Base-by-base conservation (phyloP, 148 eudicot genomes). In the Beta vulgaris region DNA sequence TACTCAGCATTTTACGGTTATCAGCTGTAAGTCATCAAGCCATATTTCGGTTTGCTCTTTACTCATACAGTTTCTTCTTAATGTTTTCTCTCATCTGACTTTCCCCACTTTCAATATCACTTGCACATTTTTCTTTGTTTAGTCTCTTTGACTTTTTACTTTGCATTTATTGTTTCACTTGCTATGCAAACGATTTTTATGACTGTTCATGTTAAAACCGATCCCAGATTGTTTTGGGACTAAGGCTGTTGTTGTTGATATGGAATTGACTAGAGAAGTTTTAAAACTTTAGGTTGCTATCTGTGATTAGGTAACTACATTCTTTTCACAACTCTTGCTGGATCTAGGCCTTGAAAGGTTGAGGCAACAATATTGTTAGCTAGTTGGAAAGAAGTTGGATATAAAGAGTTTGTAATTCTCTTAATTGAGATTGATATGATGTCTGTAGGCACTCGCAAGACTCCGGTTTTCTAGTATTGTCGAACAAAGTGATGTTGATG, bases 401-500 rank as follows among this genome's bases (percentile, higher is more conserved):
- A 51, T 21, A 36, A 37, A 39, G n/a, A 49, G 19, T 46, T 35
- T 32, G 8, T 11, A 6, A 63, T 2, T 62, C 57, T 65, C 39
- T 34, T 59, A 19, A 40, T 15, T 31, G 60, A 57, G 21, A 15
- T 51, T 60, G 51, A n/a, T 49, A 26, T 59, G 31, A 5, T 39
- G 35, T 55, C 74, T 65, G 34, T 86, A 96, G 99, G 99, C 99
- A 82, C 86, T 96, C 19, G 99, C 99, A 69, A 91, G 99, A 82
- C 99, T 96, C 51, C 89, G 99, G 9, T 96, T 96, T 80, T 84
- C 98, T 2, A 86, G 82, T 14, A 83, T 83, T 29, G 97, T 96
- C 69, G 97, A 88, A 54, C 99, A 96, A 82, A 96, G 99, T 82
- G 99, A 96, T 79, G 94, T 92, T 64, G 99, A 96, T 51, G 99